Evolutionary conservation across 169 alveolate species (phyloP).

Genomic region (Cyclospora cayetanensis): DNA sequence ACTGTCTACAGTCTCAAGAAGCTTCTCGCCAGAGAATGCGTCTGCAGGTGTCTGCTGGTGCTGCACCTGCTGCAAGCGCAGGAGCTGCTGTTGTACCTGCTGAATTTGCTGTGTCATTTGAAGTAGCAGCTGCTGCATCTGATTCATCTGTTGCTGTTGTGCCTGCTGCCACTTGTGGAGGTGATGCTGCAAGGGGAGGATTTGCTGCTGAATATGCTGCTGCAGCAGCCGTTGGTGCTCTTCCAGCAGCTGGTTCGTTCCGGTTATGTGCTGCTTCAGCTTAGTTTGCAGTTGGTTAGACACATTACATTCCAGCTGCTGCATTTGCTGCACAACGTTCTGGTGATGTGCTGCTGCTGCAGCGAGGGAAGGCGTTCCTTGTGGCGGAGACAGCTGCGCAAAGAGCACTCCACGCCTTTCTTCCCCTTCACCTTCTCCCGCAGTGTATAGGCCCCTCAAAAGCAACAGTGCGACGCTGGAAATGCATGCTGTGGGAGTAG

Average conservation of each 20-base stretch:
- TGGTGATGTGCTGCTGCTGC: neutral
- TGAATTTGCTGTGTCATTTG: neutral
- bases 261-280: neutral
- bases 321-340: neutral
- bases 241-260: neutral
- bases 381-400: neutral
- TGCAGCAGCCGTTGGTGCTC: neutral
- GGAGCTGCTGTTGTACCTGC: neutral
- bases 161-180: neutral
- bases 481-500: neutral
- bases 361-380: neutral
- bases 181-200: neutral
- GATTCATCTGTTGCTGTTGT: slow-evolving; percentile 6
- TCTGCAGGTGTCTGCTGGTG: slow-evolving; percentile 25
- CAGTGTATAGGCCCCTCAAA: neutral
- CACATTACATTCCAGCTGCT: neutral
- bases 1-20: neutral
- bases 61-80: neutral
- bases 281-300: neutral
- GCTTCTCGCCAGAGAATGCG: neutral
- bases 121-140: neutral
- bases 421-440: no score
- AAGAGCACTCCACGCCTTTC: no score
- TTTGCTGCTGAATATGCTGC: neutral
- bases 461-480: neutral